These are phyloP conservation scores for Xylaria sp. DNA, from an alignment of 2,329 filamentous ascomycete genomes.

Conservation along the genomic window DNA sequence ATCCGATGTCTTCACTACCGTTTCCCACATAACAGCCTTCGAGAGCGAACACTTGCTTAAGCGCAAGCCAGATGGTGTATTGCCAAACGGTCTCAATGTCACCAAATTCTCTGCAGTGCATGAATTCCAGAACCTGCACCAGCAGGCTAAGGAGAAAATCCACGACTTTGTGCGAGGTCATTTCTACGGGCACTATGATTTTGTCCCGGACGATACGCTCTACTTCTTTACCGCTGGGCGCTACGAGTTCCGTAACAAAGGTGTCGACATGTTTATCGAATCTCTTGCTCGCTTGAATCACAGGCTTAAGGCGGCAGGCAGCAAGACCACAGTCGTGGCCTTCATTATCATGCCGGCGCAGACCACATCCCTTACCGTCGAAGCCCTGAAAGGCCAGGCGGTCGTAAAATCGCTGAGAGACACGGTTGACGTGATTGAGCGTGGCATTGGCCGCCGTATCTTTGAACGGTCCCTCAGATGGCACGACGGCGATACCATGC, in stretches of 20 bases:
- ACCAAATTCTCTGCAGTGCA: constrained; percentile 99
- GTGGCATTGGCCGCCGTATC: constrained; percentile 89
- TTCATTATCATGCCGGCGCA: constrained; percentile 99
- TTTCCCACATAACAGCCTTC: constrained; percentile 98
- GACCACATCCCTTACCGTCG: constrained; percentile 92
- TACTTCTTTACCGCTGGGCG: constrained; percentile 98
- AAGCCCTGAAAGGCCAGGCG: constrained; percentile 94
- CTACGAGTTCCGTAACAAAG: constrained; percentile 98
- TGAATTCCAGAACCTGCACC: constrained; percentile 98
- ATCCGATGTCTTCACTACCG: constrained; percentile 97
- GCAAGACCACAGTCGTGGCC: constrained; percentile 93
- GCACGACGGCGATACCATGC: constrained; percentile 93
- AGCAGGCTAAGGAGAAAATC: constrained; percentile 96
- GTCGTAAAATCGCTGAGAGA: constrained; percentile 96
- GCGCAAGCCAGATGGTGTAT: constrained; percentile 94
- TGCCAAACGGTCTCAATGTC: constrained; percentile 97
- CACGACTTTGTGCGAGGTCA: constrained; percentile 98
- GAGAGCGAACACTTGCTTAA: constrained; percentile 98
- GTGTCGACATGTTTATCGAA: constrained; percentile 99
- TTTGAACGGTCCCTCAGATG: constrained; percentile 95
- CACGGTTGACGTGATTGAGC: constrained; percentile 91
- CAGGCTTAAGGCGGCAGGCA: constrained; percentile 83
- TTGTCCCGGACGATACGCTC: constrained; percentile 94
- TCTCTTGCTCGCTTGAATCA: constrained; percentile 94
- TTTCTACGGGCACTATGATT: constrained; percentile 98